Percentiles rank a stretch among this genome's conserved stretches.
Evolutionary conservation across 306 rosid species (phyloP).

Genomic region (Hippophae tibetana): DNA sequence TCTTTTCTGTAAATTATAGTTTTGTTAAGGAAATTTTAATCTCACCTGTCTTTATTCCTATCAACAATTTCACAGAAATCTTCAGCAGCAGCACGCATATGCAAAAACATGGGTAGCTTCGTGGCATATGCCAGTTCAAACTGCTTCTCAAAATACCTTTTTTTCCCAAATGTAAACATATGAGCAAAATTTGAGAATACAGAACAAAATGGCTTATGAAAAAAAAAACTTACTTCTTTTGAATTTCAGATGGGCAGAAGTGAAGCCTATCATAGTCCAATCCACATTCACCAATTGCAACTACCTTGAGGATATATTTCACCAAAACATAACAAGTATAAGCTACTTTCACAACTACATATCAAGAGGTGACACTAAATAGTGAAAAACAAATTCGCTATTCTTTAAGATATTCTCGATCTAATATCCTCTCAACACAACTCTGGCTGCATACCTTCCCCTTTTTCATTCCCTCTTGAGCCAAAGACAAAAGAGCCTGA

Average conservation of each 20-base stretch:
- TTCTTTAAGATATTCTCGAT: too few relatives aligned
- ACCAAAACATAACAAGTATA: not conserved
- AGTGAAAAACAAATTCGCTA: too few relatives aligned
- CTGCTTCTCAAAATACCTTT: constrained; percentile 90
- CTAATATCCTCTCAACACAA: not conserved
- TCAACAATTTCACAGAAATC: constrained; percentile 86
- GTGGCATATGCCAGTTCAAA: constrained; percentile 69
- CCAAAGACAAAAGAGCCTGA: constrained; percentile 73
- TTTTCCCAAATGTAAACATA: constrained; percentile 8
- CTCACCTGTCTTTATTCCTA: constrained; percentile 61
- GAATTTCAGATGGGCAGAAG: constrained; percentile 81
- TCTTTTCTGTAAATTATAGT: constrained; percentile 3
- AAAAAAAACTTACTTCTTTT: constrained; percentile 55
- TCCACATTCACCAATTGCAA: constrained; percentile 97
- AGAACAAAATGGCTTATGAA: not conserved
- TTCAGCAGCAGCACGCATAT: constrained; percentile 90
- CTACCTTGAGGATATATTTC: constrained; percentile 43
- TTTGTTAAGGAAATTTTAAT: constrained; percentile 7
- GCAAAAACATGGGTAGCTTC: constrained; percentile 88
- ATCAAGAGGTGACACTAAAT: not conserved
- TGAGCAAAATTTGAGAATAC: not conserved
- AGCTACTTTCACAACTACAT: not conserved
- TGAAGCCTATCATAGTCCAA: constrained; percentile 91
- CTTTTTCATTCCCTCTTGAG: constrained; percentile 82
- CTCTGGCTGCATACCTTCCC: constrained; percentile 52